Conservation (phyloP, 345 rosid species). For the Ailanthus altissimus region DNA sequence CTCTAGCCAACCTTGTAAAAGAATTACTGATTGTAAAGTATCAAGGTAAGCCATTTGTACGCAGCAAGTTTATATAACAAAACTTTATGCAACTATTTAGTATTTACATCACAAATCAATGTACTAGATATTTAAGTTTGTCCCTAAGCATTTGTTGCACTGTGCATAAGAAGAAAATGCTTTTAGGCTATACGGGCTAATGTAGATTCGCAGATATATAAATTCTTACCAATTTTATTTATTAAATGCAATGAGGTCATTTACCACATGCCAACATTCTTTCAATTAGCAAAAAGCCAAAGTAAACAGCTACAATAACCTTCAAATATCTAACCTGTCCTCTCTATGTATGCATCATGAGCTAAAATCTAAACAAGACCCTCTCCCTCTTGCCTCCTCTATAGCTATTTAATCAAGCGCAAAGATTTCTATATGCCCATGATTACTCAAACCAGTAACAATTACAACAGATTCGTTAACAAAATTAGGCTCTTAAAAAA, state of each 20-base stretch:
- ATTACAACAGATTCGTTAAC: too few relatives aligned
- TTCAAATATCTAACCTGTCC: background rate
- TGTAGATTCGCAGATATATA: background rate
- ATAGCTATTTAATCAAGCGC: background rate
- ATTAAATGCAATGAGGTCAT: background rate
- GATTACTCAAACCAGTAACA: background rate
- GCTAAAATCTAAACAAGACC: background rate
- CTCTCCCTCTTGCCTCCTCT: background rate
- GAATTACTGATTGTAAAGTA: background rate
- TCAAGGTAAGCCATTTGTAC: background rate
- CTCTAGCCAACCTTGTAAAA: background rate
- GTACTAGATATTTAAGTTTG: background rate
- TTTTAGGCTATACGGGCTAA: background rate
- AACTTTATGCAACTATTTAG: background rate
- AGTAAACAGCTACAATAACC: background rate
- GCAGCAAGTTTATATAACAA: background rate
- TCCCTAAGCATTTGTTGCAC: background rate
- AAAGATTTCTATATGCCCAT: background rate
- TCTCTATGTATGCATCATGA: background rate
- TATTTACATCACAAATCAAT: background rate
- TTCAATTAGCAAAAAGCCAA: background rate
- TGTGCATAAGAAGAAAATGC: background rate
- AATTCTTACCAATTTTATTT: background rate
- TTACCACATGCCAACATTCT: background rate
- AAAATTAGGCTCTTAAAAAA: too few relatives aligned